Base-by-base conservation (phyloP, 768 basidiomycete genomes). In the Neoboletus subvelutipes region DNA sequence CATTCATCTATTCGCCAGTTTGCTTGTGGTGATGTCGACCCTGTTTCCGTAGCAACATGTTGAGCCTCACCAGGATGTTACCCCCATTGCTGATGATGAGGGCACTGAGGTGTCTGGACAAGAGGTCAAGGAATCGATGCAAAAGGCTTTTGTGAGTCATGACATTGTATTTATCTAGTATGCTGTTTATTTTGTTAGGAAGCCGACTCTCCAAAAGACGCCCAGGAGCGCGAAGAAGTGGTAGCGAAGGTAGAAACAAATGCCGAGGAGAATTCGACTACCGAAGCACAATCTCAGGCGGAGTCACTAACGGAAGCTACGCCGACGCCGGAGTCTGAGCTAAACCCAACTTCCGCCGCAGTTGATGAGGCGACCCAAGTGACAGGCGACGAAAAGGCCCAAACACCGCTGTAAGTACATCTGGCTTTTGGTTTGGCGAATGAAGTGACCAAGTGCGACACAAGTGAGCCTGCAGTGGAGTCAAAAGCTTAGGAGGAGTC, bases 61-160 rank as follows among this genome's bases (percentile, higher is more conserved):
- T 3, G 56, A 67, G 36, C 43, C 66, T 15, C 37, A 50, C 1
- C 40, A 49, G 50, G 55, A 55, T 34, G 53, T 26, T 12, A 46
- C 50, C 17, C 57, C 67, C 31, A 54, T 67, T 47, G 50, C 54
- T 2, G 73, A 73, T 50, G 72, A 72, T 24, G 72, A 73, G 47
- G 72, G 70, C 13, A 70, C 70, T 2, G 56, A 52, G 39, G 63
- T 69, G 34, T 62, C 72, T 47, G 56, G 50, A 40, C 61, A 71
- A 41, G 72, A 72, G 26, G 56, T 75, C 48, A 66, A 71, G 45
- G 68, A 72, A 34, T 73, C 73, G 24, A 61, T 67, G 26, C 60
- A 64, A 56, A 60, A 55, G 41, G 67, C 64, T 12, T 57, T 61
- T 7, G 71, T 73, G 36, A 52, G 73, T 59, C 33, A 46, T 39